Conservation (phyloP, 257 asterid genomes). For the Anisodus acutangulus region DNA sequence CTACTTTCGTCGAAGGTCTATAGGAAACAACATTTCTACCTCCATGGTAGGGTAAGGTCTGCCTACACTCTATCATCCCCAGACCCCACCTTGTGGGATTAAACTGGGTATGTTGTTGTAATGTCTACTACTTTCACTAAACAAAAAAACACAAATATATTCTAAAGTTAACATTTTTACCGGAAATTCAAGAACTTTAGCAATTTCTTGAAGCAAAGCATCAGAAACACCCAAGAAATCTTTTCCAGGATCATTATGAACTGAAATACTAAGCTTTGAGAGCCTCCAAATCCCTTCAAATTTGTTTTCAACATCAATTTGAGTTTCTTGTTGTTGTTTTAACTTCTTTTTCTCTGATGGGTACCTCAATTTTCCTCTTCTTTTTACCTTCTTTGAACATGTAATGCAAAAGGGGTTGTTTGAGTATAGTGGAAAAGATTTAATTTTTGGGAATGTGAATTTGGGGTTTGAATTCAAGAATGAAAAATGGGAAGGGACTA, state of each 20-base stretch:
- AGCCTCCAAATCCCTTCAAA: conserved; percentile 85
- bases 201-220: conserved; percentile 71
- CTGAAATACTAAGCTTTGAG: conserved; percentile 67
- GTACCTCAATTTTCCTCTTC: conserved; percentile 86
- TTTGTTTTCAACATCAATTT: conserved; percentile 40
- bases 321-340: conserved; percentile 43
- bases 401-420: conserved; percentile 39
- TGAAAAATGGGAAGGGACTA: conserved; percentile 39
- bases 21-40: too few relatives aligned
- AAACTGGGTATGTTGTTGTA: too few relatives aligned
- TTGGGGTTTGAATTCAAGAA: conserved; percentile 39
- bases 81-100: too few relatives aligned
- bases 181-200: conserved; percentile 90
- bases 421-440: conserved; percentile 29
- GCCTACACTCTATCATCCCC: too few relatives aligned
- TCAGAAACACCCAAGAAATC: conserved; percentile 73
- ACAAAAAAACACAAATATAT: background rate
- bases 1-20: background rate
- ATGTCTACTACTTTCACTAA: background rate
- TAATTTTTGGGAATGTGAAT: conserved; percentile 35
- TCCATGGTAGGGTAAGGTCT: too few relatives aligned
- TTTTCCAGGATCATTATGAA: conserved; percentile 89
- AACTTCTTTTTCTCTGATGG: conserved; percentile 95
- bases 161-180: conserved; percentile 38
- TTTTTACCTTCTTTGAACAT: conserved; percentile 66